Evolutionary conservation across 2,329 filamentous ascomycete species (phyloP).

Genomic region (Boeremia lycopersici): DNA sequence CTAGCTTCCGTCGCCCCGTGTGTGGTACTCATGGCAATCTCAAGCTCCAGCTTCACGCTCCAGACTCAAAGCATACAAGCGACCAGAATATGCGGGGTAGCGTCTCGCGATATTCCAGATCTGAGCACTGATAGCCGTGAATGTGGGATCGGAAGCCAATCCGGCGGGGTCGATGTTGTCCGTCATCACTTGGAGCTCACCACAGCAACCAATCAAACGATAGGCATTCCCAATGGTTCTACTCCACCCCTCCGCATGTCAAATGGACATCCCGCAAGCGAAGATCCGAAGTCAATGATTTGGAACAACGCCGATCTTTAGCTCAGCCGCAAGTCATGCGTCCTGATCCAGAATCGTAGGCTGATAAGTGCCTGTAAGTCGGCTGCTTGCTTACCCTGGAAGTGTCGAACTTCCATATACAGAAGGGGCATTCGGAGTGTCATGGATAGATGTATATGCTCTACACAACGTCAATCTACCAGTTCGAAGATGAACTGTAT

Average conservation of each 20-base stretch:
- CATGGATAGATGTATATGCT: no score
- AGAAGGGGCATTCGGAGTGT: no score
- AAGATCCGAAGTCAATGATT: slow-evolving; percentile 10
- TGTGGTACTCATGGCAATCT: neutral
- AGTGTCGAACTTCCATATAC: no score
- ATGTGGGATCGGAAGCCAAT: slow-evolving; percentile 2
- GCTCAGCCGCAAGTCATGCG: slow-evolving; percentile 13
- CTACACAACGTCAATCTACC: no score
- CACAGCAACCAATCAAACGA: neutral
- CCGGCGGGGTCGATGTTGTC: slow-evolving; percentile 12
- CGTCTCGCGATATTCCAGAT: slow-evolving; percentile 7
- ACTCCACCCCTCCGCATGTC: slow-evolving; percentile 5
- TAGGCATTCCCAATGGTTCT: neutral
- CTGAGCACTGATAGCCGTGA: neutral
- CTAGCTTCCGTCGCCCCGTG: slow-evolving; percentile 15
- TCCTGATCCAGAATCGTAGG: slow-evolving; percentile 4
- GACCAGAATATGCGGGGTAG: slow-evolving; percentile 13
- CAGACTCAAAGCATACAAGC: slow-evolving; percentile 5
- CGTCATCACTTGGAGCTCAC: neutral
- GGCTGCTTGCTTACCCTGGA: neutral
- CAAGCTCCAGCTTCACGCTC: slow-evolving; percentile 4
- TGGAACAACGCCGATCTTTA: slow-evolving; percentile 13
- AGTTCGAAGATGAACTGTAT: no score
- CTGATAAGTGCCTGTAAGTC: slow-evolving; percentile 8
- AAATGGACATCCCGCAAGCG: neutral